These are phyloP conservation scores for Magnolia officinalis DNA, from an alignment of 164 flowering plant genomes.

Conservation along the genomic window DNA sequence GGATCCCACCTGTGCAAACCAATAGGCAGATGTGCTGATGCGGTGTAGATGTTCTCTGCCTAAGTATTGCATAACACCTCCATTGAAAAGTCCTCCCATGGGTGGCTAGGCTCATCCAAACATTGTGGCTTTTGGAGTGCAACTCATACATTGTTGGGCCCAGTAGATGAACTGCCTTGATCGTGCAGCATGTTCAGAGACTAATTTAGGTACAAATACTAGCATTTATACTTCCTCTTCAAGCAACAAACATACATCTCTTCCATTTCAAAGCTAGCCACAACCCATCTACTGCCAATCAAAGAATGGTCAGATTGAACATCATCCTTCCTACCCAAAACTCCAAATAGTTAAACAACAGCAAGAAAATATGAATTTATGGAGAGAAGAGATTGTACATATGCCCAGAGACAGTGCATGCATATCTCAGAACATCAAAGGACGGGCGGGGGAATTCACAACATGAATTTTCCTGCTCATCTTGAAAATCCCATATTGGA, in stretches of 20 bases:
- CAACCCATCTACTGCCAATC: not conserved
- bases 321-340: not conserved
- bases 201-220: not conserved
- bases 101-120: no score
- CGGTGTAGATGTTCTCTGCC: no score
- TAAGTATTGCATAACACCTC: no score
- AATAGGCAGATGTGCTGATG: no score
- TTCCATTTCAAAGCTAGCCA: not conserved
- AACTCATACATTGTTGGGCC: not conserved
- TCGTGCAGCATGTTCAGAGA: not conserved
- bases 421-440: not conserved
- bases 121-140: no score
- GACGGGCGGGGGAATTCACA: not conserved
- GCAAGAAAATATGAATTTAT: no score
- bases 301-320: not conserved
- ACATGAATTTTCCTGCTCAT: not conserved
- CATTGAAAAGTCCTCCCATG: no score
- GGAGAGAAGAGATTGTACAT: not conserved
- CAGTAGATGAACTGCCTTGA: not conserved
- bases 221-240: no score
- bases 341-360: not conserved
- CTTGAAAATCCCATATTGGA: not conserved
- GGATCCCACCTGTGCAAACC: no score
- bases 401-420: not conserved
- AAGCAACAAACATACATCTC: not conserved